Evolutionary conservation across 192 early-diverging fungal species (phyloP).

Genomic region (Gonapodya prolifera): DNA sequence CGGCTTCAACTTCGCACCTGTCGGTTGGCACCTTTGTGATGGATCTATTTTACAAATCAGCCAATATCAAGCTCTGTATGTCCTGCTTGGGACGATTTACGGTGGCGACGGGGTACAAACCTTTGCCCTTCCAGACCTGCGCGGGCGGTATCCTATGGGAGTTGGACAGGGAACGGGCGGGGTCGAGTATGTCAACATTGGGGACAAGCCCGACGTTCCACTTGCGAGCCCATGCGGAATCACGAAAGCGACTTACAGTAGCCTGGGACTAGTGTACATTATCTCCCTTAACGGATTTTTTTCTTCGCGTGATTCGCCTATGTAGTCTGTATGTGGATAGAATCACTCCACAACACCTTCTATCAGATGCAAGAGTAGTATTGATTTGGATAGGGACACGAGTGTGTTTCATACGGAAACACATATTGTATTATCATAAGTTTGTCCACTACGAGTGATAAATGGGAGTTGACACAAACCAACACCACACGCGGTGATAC

Average conservation of each 20-base stretch:
- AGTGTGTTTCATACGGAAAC: no score
- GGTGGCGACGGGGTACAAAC: background rate
- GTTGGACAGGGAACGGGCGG: background rate
- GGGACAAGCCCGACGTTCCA: background rate
- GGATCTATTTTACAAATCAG: background rate
- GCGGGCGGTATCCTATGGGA: background rate
- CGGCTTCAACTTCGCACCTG: background rate
- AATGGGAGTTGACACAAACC: no score
- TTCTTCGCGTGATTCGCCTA: background rate
- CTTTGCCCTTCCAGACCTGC: background rate
- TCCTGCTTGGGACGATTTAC: background rate
- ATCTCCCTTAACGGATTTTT: background rate
- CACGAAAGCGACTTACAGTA: background rate
- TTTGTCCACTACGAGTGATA: no score
- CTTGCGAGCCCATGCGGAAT: background rate
- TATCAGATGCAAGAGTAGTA: no score
- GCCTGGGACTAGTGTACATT: background rate
- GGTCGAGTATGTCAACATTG: background rate
- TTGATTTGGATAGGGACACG: no score
- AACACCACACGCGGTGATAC: no score
- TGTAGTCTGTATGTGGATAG: no score
- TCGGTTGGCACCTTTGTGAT: background rate
- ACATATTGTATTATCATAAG: no score
- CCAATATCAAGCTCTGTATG: background rate
- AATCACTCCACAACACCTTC: no score